These are phyloP conservation scores for Candida rishiriensis DNA, from an alignment of 805 yeast species.

Conservation along the genomic window DNA sequence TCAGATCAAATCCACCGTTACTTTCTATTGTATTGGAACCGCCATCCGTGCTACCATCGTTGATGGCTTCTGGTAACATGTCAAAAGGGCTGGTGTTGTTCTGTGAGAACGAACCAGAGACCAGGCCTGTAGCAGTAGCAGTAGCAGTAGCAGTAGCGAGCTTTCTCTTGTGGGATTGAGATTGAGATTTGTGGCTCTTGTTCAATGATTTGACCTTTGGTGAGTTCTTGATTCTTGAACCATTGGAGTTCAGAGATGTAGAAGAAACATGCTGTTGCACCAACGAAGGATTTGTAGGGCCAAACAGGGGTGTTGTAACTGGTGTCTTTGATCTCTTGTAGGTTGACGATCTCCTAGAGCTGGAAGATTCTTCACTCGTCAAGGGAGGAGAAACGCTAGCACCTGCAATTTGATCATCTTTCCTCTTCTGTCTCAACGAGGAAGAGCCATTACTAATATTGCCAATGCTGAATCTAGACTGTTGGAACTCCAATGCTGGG, in stretches of 20 bases:
- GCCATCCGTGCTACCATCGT: slow-evolving; percentile 14
- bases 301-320: slow-evolving; percentile 35
- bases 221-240: slow-evolving; percentile 29
- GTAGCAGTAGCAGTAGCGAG: no score
- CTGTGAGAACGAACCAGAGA: no score
- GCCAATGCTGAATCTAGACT: slow-evolving; percentile 11
- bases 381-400: slow-evolving; percentile 17
- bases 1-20: slow-evolving; percentile 19
- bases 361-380: slow-evolving; percentile 14
- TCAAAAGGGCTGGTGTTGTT: slow-evolving; percentile 10
- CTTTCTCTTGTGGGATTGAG: neutral
- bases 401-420: slow-evolving; percentile 20
- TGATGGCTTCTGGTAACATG: slow-evolving; percentile 30
- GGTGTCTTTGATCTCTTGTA: slow-evolving; percentile 36
- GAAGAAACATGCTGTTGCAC: slow-evolving; percentile 6
- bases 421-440: slow-evolving; percentile 26
- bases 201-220: slow-evolving; percentile 33
- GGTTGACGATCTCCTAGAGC: slow-evolving; percentile 16
- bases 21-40: slow-evolving; percentile 18
- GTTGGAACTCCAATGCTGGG: slow-evolving; percentile 57
- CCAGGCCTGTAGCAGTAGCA: no score
- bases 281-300: slow-evolving; percentile 26
- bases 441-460: slow-evolving; percentile 6
- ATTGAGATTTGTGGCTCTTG: slow-evolving; percentile 2
- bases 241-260: slow-evolving; percentile 1